Evolutionary conservation across 2,329 filamentous ascomycete genomes (phyloP), one percentile per base, ranked within the genome.

Genomic region (Colletotrichum musae): DNA sequence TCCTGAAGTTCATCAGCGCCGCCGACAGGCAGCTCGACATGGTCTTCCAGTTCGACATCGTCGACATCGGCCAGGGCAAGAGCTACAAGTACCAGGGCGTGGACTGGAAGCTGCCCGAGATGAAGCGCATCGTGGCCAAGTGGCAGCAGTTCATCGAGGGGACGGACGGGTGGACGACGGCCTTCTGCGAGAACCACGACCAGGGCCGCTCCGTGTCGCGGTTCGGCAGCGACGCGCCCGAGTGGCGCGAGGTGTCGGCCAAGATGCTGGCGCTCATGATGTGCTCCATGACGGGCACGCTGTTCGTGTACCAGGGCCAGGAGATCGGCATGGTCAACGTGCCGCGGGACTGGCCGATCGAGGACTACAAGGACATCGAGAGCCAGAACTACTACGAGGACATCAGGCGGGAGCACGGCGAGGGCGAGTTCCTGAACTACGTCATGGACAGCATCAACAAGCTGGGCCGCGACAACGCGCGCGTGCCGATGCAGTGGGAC

Each of bases 401-500:
- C 2, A 81, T 86, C 67, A 86, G 87, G 71, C 80, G 80, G 10
- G 76, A 82, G 61, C 85, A 85, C 72, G 86, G 84, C 63, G 88
- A 85, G 75, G 68, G 72, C 1, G 70, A 64, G 1, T 79, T 77
- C 32, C 77, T 88, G 2, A 80, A 80, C 13, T 80, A 84, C 45
- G 86, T 85, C 0, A 83, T 86, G 73, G 77, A 81, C 9, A 82
- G 87, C 47, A 80, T 93, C 59, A 86, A 89, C 71, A 82, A 86
- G 68, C 85, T 92, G 36, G 90, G 86, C 6, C 83, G 90, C 39
- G 91, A 93, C 75, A 88, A 93, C 74, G 86, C 89, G 9, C 84
- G 91, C n/a, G 86, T 89, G 4, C 91, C 91, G 0, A 88, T 94
- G 81, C 89, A 91, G 71, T 93, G 91, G 91, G 84, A 84, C 64